These are phyloP conservation scores for Deinandra increscens DNA, from an alignment of 129 eudicot genomes.

Conservation along the genomic window DNA sequence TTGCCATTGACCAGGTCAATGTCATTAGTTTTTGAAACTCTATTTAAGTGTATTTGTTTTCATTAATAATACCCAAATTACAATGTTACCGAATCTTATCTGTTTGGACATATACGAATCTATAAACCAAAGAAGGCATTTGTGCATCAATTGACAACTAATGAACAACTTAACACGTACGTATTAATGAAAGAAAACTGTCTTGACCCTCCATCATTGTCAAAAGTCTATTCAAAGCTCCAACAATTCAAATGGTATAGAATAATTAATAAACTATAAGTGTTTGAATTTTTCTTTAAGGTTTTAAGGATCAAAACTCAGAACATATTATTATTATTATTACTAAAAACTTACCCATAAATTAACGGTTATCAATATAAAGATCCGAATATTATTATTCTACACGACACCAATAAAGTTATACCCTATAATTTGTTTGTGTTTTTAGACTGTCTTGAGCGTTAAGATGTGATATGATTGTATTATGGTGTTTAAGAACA, in stretches of 20 bases:
- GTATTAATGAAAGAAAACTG: not conserved
- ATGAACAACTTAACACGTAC: slow-evolving; percentile 1
- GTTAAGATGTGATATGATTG: no score
- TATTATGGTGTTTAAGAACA: not conserved
- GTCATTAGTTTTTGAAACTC: not conserved
- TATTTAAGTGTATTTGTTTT: not conserved
- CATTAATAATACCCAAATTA: not conserved
- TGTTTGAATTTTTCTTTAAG: not conserved
- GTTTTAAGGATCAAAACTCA: not conserved
- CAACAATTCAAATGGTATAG: not conserved
- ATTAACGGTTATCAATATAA: no score
- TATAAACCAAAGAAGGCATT: not conserved
- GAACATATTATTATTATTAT: not conserved
- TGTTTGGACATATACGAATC: not conserved
- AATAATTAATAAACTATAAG: not conserved
- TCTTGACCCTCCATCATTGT: not conserved
- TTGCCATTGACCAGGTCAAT: not conserved
- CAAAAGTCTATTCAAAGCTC: slow-evolving; percentile 16
- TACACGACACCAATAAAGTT: no score
- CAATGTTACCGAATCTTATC: not conserved
- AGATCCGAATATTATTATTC: no score
- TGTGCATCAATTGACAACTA: not conserved
- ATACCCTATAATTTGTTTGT: no score
- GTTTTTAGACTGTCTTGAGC: no score
- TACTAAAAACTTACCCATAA: no score